Percentiles rank a stretch among this genome's conserved stretches.
Evolutionary conservation across 768 basidiomycete species (phyloP).

Genomic region (Tylopilus cervinicoccineus): DNA sequence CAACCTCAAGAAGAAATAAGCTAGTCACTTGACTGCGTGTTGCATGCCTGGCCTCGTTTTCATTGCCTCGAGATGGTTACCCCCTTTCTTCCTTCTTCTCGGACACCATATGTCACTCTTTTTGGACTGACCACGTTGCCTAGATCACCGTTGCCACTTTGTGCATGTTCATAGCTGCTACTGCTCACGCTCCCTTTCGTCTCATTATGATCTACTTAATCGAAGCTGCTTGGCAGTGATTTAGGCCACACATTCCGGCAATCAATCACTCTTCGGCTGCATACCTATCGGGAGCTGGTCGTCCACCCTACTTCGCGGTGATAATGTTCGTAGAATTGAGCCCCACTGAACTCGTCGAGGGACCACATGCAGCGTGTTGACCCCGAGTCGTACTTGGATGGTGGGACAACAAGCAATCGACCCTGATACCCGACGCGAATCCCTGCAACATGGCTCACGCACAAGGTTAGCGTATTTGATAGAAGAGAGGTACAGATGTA

Average conservation of each 20-base stretch:
- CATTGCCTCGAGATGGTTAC: neutral
- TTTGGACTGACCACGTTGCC: constrained; percentile 15
- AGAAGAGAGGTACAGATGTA: too few species aligned
- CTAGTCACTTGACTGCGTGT: neutral
- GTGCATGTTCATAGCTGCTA: constrained; percentile 2
- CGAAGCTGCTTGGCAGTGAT: constrained; percentile 23
- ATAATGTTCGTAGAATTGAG: too few species aligned
- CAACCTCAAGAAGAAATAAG: constrained; percentile 34
- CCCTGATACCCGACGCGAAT: too few species aligned
- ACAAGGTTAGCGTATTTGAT: too few species aligned
- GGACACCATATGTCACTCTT: constrained; percentile 21
- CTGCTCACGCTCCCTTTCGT: constrained; percentile 15
- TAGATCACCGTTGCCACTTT: constrained; percentile 6
- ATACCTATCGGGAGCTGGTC: too few species aligned
- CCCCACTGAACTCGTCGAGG: too few species aligned
- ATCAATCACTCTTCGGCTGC: constrained; percentile 4
- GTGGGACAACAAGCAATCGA: too few species aligned
- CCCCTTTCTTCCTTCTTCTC: neutral
- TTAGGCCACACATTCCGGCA: constrained; percentile 7
- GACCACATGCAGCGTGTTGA: too few species aligned
- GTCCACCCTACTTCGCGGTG: too few species aligned
- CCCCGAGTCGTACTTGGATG: too few species aligned
- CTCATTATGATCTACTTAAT: constrained; percentile 27
- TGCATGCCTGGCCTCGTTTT: neutral
- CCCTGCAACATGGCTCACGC: too few species aligned